Base-by-base conservation (phyloP, 1,139 yeast genomes). In the Taphrina communis region DNA sequence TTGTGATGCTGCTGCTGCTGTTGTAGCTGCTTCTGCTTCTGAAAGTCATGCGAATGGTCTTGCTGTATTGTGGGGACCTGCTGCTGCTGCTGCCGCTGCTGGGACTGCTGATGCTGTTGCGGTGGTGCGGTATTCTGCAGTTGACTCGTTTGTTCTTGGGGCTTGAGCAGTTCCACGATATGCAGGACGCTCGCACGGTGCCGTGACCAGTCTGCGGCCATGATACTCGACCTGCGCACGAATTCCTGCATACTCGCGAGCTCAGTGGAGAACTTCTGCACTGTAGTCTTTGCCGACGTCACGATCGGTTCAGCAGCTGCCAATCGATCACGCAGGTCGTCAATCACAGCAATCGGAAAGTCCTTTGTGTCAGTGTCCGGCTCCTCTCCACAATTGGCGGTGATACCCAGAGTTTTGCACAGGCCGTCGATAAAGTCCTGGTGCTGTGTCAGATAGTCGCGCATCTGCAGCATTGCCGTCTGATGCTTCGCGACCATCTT, bases 371-470 rank as follows among this genome's bases (percentile, higher is more conserved):
- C 42, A 8, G 14, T 31, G n/a, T 44, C 53, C n/a, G 46, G 42
- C 42, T 48, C 63, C 12, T 48, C 50, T 7, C 51, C 55, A 50
- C 53, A 50, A n/a, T 50, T 50, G 21, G 63, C 42, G n/a, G 39
- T 35, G 17, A 59, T 35, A 35, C 55, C 63, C 6, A 59, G 35
- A 6, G 55, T 59, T 42, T 59, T 59, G 63, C 55, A 46, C 17
- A 59, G 44, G 35, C 63, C 42, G 44, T 48, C 51, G 21, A 59
- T 59, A 31, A 46, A 59, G n/a, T 48, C 42, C n/a, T 44, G 63
- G 11, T 44, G 63, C 42, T 44, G 52, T 4, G 53, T 35, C 55
- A 59, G 42, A 14, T 48, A 35, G 31, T 48, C 63, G 42, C 51
- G 25, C 38, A 59, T 46, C 53, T 44, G 39, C 21, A 35, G 31